Conservation (phyloP, 495 filamentous ascomycete genomes). For the Articulospora tetracladia region DNA sequence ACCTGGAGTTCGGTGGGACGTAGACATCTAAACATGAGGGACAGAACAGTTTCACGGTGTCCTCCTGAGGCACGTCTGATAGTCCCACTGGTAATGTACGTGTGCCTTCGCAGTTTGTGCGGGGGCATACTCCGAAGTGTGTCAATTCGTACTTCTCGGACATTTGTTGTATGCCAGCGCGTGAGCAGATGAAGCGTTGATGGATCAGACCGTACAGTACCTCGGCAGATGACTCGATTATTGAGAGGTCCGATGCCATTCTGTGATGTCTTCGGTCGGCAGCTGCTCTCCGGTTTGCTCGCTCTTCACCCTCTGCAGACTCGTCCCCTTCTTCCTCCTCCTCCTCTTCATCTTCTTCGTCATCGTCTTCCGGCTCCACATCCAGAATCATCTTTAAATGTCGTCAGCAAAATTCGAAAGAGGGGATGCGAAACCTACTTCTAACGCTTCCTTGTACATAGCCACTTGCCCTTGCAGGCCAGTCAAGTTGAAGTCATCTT, state of each 20-base stretch:
- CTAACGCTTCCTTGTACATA: conserved; percentile 94
- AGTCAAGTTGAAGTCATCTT: conserved; percentile 99
- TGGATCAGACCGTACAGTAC: conserved; percentile 97
- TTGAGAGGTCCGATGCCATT: conserved; percentile 84
- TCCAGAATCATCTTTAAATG: conserved; percentile 90
- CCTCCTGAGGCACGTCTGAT: conserved; percentile 89
- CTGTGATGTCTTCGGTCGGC: conserved; percentile 74
- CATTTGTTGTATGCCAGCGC: conserved; percentile 97
- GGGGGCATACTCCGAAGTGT: conserved; percentile 91
- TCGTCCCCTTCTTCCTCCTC: conserved; percentile 79
- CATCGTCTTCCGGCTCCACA: conserved; percentile 92
- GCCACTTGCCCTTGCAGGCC: conserved; percentile 91
- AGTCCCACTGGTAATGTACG: conserved; percentile 89
- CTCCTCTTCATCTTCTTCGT: conserved; percentile 67
- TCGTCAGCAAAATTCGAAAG: conserved; percentile 14
- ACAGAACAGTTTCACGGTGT: conserved; percentile 98
- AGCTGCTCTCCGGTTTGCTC: conserved; percentile 50
- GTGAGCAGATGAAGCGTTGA: conserved; percentile 97
- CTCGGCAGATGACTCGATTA: conserved; percentile 95
- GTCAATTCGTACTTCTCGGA: conserved; percentile 95
- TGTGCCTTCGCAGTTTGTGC: conserved; percentile 81
- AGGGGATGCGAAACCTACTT: conserved; percentile 32
- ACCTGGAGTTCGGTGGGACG: conserved; percentile 93
- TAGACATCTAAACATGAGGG: conserved; percentile 96
- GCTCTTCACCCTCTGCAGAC: conserved; percentile 63